Percentiles rank a stretch among this genome's conserved stretches.
phyloP scores from a whole-genome alignment of 148 eudicot species.

The Chenopodium quinoa region DNA sequence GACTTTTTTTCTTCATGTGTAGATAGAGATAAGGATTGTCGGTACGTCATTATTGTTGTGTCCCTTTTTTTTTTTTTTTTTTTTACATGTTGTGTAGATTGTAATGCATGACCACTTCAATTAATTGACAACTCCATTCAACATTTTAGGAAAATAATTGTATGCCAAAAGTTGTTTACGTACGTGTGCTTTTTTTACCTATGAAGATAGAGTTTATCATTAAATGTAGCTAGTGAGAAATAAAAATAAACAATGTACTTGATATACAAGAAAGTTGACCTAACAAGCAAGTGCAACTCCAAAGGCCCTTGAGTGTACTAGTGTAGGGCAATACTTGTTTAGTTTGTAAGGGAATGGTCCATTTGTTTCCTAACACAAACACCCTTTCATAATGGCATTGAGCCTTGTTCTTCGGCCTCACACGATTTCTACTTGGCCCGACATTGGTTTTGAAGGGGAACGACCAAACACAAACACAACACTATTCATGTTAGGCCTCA shows the following conservation, averaged over 20 bases:
- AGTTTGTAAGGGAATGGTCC: not conserved
- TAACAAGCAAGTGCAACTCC: not conserved
- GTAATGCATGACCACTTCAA: not conserved
- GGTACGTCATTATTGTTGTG: not conserved
- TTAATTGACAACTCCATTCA: not conserved
- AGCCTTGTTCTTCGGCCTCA: not conserved
- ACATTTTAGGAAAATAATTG: not conserved
- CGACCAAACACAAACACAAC: too few relatives aligned
- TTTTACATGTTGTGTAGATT: slow-evolving; percentile 5
- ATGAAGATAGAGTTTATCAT: not conserved
- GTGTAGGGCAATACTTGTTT: not conserved
- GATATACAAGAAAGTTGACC: not conserved
- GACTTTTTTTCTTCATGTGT: not conserved
- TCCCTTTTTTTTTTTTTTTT: not conserved
- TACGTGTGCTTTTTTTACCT: not conserved
- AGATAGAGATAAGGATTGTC: slow-evolving; percentile 3
- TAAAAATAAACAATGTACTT: not conserved
- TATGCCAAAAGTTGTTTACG: too few relatives aligned
- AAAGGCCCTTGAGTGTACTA: too few relatives aligned
- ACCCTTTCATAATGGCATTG: not conserved
- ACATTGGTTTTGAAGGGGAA: too few relatives aligned
- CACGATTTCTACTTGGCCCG: too few relatives aligned
- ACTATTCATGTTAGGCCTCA: too few relatives aligned
- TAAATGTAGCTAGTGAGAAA: too few relatives aligned
- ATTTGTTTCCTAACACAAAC: not conserved